Conservation (phyloP, 108 stramenopile genomes). For the Cyclotella sp. region DNA sequence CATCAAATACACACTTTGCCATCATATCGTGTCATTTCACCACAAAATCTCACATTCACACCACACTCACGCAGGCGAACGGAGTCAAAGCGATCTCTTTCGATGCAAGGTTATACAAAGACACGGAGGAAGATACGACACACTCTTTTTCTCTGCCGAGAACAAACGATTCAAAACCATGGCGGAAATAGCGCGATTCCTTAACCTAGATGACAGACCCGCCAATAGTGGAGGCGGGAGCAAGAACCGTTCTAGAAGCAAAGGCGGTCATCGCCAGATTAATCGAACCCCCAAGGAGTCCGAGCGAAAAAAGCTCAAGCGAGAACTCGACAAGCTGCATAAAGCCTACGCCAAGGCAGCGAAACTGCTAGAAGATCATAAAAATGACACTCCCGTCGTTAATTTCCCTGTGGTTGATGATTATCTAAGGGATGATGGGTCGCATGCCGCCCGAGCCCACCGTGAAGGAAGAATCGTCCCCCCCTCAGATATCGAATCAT, state of each 20-base stretch:
- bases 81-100: conserved; percentile 41
- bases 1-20: not conserved
- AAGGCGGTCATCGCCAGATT: not conserved
- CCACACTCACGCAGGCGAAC: conserved; percentile 30
- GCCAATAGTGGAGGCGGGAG: conserved; percentile 42
- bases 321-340: conserved; percentile 75
- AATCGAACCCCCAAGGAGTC: conserved; percentile 49
- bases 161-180: conserved; percentile 80
- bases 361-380: conserved; percentile 75
- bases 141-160: conserved; percentile 69
- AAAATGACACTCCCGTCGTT: conserved; percentile 61
- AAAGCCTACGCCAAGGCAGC: conserved; percentile 65
- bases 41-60: not conserved
- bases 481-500: conserved; percentile 63
- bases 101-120: conserved; percentile 50
- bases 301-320: conserved; percentile 75
- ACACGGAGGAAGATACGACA: conserved; percentile 73
- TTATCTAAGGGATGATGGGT: conserved; percentile 28
- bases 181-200: conserved; percentile 75
- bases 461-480: conserved; percentile 38
- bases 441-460: conserved; percentile 37
- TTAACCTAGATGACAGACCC: conserved; percentile 57
- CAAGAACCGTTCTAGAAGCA: conserved; percentile 17
- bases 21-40: conserved; percentile 3
- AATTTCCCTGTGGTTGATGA: conserved; percentile 59